Base-by-base conservation (phyloP, 2,329 filamentous ascomycete species). In the Alternaria alternata region DNA sequence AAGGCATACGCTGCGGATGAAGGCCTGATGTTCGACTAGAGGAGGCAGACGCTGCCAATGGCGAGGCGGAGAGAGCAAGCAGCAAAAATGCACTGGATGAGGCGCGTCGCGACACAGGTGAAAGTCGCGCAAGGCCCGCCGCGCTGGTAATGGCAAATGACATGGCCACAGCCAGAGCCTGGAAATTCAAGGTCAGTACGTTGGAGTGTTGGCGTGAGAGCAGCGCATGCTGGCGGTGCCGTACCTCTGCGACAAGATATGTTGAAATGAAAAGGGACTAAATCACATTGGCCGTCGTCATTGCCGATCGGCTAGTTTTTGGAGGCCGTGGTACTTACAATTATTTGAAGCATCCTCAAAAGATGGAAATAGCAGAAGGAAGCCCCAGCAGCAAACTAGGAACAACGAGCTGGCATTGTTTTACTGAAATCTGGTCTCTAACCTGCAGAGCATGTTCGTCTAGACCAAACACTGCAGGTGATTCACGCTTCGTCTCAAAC, bases 161-260 rank as follows among this genome's bases (percentile, higher is more conserved):
- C 76, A 78, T 78, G 76, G 73, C 75, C 73, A 68, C 66, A 69
- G 73, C 75, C 75, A 68, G 74, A 62, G 68, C 68, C 73, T 75
- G 60, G 34, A 51, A 48, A 52, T 28, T 65, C 46, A 46, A 54
- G 20, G 63, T 77, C 62, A 76, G 73, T 65, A 59, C 48, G 56
- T 42, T 55, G 26, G 24, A 47, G 54, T 49, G 47, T 42, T 28
- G 55, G 52, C 51, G 54, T 51, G 38, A 42, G 26, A 28, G 46
- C 42, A 42, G 65, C 56, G 66, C 68, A 71, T 65, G 54, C 46
- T 57, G 66, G 59, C 63, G 60, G 57, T 49, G 67, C 59, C 64
- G 58, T 71, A 71, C 69, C 68, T 67, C 60, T 65, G 63, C 63
- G 63, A 64, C 58, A 63, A 66, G 63, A 43, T 62, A 64, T 53